phyloP scores from a whole-genome alignment of 139 green algal species.

The Chlorella sp. region DNA sequence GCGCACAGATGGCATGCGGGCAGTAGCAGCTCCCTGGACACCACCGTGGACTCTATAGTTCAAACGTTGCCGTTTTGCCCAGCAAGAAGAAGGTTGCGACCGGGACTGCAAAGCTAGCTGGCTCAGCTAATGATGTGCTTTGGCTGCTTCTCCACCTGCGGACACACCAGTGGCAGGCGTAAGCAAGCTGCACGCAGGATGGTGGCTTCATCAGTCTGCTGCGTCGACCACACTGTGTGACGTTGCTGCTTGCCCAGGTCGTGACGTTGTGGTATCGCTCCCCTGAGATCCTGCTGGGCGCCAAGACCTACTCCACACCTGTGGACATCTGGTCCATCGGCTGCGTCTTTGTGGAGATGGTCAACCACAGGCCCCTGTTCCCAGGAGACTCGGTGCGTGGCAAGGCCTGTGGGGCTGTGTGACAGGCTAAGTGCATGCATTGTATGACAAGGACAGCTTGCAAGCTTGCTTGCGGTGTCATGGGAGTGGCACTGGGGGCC shows the following conservation, averaged over 20 bases:
- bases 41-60: too few relatives aligned
- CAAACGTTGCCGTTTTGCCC: too few relatives aligned
- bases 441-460: neutral
- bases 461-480: neutral
- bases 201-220: neutral
- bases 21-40: too few relatives aligned
- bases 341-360: constrained; percentile 98
- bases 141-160: too few relatives aligned
- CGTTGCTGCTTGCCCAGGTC: constrained; percentile 54
- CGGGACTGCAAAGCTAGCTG: too few relatives aligned
- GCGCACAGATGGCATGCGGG: neutral
- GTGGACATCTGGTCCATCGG: constrained; percentile 96
- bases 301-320: constrained; percentile 86
- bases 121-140: too few relatives aligned
- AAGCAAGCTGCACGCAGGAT: too few relatives aligned
- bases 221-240: too few relatives aligned
- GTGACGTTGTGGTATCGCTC: constrained; percentile 95
- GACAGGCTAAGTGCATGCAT: too few relatives aligned
- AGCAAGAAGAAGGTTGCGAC: too few relatives aligned
- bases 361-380: constrained; percentile 70
- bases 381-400: constrained; percentile 52
- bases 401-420: neutral
- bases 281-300: constrained; percentile 91
- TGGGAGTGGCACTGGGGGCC: neutral
- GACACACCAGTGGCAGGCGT: too few relatives aligned